phyloP scores from a whole-genome alignment of 2,329 filamentous ascomycete genomes.

The Colletotrichum chlorophyti region DNA sequence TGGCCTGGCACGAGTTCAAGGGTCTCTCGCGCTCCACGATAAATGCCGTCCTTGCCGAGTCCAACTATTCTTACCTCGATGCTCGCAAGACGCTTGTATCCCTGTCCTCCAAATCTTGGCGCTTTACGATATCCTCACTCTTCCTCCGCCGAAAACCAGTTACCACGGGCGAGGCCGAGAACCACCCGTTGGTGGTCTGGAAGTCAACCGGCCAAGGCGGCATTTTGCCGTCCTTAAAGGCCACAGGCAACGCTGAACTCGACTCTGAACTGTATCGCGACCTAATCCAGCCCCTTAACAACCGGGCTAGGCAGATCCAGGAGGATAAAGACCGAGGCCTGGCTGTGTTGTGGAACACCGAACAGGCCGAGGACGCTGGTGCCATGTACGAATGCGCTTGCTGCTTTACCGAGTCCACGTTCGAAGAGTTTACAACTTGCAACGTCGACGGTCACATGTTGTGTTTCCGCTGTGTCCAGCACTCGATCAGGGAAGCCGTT shows the following conservation, averaged over 20 bases:
- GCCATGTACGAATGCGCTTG: slow-evolving; percentile 76
- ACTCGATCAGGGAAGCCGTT: slow-evolving; percentile 83
- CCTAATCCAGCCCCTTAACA: slow-evolving; percentile 62
- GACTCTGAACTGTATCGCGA: slow-evolving; percentile 66
- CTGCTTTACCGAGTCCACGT: slow-evolving; percentile 74
- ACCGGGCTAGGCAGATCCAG: slow-evolving; percentile 47
- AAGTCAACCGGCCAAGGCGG: slow-evolving; percentile 59
- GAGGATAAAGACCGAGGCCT: slow-evolving; percentile 59
- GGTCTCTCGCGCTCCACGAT: slow-evolving; percentile 76
- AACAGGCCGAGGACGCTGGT: slow-evolving; percentile 64
- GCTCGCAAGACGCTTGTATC: slow-evolving; percentile 73
- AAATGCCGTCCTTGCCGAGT: slow-evolving; percentile 79
- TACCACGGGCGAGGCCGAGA: slow-evolving; percentile 59
- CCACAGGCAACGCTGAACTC: slow-evolving; percentile 70
- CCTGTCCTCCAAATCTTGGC: slow-evolving; percentile 78
- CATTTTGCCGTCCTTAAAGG: slow-evolving; percentile 66
- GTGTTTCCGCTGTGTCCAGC: slow-evolving; percentile 83
- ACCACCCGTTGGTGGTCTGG: slow-evolving; percentile 70
- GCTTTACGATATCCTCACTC: slow-evolving; percentile 75
- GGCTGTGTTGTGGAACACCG: slow-evolving; percentile 60
- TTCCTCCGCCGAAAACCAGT: slow-evolving; percentile 69
- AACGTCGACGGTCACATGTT: slow-evolving; percentile 73
- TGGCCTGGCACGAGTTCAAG: slow-evolving; percentile 78
- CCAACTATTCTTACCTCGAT: slow-evolving; percentile 79
- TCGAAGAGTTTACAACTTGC: slow-evolving; percentile 80